These are phyloP conservation scores for Mycena galopus DNA, from an alignment of 768 basidiomycete genomes.

Conservation along the genomic window DNA sequence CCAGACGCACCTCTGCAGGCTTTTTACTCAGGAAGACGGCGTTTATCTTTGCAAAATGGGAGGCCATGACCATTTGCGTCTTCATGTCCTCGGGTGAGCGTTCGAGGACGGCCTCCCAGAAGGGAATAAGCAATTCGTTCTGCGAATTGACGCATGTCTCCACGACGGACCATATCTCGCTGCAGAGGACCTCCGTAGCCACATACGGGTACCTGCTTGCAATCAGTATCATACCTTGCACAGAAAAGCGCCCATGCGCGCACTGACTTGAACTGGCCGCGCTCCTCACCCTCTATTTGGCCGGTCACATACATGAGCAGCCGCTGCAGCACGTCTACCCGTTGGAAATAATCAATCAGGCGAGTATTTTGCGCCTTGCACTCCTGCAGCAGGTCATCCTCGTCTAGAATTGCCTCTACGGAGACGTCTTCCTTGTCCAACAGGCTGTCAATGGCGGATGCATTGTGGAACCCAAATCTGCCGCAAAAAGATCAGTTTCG, in stretches of 20 bases:
- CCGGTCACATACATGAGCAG: slow-evolving; percentile 89
- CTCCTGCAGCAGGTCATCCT: slow-evolving; percentile 94
- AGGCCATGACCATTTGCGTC: slow-evolving; percentile 87
- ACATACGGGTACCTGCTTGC: slow-evolving; percentile 86
- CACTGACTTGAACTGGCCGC: slow-evolving; percentile 84
- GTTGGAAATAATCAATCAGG: slow-evolving; percentile 88
- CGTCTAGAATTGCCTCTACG: slow-evolving; percentile 92
- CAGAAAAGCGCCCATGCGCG: neutral
- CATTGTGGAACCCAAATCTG: slow-evolving; percentile 94
- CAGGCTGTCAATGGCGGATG: slow-evolving; percentile 89
- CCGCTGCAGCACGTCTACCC: slow-evolving; percentile 83
- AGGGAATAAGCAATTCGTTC: slow-evolving; percentile 81
- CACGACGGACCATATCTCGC: slow-evolving; percentile 95
- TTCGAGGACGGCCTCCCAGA: slow-evolving; percentile 93
- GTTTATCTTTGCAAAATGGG: slow-evolving; percentile 96
- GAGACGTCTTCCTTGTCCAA: slow-evolving; percentile 91
- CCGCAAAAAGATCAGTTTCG: slow-evolving; percentile 45
- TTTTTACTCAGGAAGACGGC: slow-evolving; percentile 90
- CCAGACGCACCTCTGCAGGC: slow-evolving; percentile 82
- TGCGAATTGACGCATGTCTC: slow-evolving; percentile 86
- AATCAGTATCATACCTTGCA: neutral
- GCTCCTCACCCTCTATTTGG: slow-evolving; percentile 85
- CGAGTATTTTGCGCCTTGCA: slow-evolving; percentile 95
- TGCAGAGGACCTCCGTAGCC: slow-evolving; percentile 94
- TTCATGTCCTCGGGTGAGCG: slow-evolving; percentile 88